Base-by-base conservation (phyloP, 441 rosid species). In the Pelargonium fulgidum region DNA sequence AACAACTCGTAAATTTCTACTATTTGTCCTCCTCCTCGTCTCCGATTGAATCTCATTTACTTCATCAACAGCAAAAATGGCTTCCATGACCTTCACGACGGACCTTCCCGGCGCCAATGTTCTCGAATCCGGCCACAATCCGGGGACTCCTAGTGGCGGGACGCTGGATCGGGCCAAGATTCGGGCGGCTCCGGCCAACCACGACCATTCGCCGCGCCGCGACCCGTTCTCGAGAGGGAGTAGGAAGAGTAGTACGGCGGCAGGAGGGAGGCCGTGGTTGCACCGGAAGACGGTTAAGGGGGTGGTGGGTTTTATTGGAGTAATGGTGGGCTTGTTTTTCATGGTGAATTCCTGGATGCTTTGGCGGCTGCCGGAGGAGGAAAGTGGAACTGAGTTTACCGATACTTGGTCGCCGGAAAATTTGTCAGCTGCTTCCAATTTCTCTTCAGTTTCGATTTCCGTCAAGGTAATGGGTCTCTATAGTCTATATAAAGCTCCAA, bases 311-410 rank as follows among this genome's bases (percentile, higher is more conserved):
- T 73, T 81, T 68, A 52, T 52, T 20, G 73, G 82, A 70, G 84
- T 73, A 9, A 81, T 89, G 85, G 73, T 88, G 66, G 84, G 76
- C 64, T 86, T 87, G 76, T 89, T 87, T 74, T 86, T 91, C 76
- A 69, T 89, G 63, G 85, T 87, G 19, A 85, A 89, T 79, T 86
- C 87, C 82, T 81, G 84, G 69, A 84, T 91, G 97, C 82, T 91
- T 45, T 77, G 81, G 71, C 81, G 85, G 76, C 82, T 93, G 20
- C 93, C 87, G 64, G 87, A 79, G 69, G 79, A 76, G 39, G 81
- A 83, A 64, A 68, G 77, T 20, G 64, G 79, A 78, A 69, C 62
- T 45, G 77, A 77, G 14, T 16, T 54, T 7, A 9, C 16, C 4
- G 61, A 54, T 29, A 59, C 75, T 29, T 70, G 75, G 9, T 77